phyloP scores from a whole-genome alignment of 345 rosid species.

The Melaleuca quinquenervia region DNA sequence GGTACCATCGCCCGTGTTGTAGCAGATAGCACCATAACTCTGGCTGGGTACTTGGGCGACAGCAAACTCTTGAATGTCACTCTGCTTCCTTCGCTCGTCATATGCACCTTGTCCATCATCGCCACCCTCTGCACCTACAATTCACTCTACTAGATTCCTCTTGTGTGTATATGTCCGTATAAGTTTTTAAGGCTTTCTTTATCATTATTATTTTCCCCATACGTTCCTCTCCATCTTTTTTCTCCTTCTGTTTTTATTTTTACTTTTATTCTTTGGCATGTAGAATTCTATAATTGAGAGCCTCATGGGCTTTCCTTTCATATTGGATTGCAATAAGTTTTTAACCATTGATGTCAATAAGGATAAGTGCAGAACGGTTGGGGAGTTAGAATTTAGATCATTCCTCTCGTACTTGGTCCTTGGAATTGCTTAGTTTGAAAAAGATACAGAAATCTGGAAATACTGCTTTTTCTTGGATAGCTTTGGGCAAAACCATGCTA shows the following conservation, averaged over 20 bases:
- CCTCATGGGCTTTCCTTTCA: neutral
- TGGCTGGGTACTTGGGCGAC: constrained; percentile 80
- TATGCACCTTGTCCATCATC: constrained; percentile 63
- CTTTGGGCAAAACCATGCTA: neutral
- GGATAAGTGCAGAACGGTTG: neutral
- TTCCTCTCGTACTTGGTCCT: neutral
- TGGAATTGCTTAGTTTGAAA: neutral
- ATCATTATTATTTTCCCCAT: neutral
- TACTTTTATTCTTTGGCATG: neutral
- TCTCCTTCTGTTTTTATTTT: neutral
- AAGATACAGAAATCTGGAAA: neutral
- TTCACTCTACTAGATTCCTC: constrained; percentile 56
- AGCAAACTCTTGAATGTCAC: constrained; percentile 65
- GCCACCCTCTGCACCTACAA: constrained; percentile 91
- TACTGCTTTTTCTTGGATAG: neutral
- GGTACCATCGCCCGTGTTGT: constrained; percentile 95
- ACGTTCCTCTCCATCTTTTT: neutral
- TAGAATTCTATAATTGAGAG: neutral
- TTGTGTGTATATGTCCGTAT: neutral
- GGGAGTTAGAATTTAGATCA: neutral
- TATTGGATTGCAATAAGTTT: neutral
- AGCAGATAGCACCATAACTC: constrained; percentile 83
- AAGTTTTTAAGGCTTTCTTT: neutral
- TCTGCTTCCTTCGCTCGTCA: constrained; percentile 75
- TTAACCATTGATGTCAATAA: neutral